Percentiles rank a stretch among this genome's conserved stretches.
Conservation (phyloP, 208 protist genomes). For the Crithidia brevicula region DNA sequence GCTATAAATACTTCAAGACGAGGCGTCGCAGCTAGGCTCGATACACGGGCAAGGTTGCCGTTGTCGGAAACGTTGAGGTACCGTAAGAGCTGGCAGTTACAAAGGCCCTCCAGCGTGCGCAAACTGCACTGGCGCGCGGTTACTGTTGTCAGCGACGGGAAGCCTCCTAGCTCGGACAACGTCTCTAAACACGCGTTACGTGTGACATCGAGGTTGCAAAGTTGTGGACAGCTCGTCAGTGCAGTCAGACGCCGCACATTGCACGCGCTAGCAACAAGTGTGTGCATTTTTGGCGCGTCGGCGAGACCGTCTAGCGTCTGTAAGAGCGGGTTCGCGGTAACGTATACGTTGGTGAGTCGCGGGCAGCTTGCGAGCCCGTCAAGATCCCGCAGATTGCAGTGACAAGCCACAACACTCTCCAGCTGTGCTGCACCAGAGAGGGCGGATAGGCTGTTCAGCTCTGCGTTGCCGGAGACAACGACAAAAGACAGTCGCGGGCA, state of each 20-base stretch:
- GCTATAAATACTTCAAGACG: background rate
- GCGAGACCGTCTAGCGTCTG: background rate
- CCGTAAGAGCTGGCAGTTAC: background rate
- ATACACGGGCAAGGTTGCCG: background rate
- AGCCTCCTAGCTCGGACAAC: background rate
- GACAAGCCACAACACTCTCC: too few relatives aligned
- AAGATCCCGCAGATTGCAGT: too few relatives aligned
- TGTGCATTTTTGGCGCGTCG: background rate
- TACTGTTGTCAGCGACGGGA: background rate
- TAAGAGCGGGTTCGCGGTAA: background rate
- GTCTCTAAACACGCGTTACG: background rate
- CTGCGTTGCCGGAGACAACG: background rate
- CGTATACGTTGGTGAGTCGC: background rate
- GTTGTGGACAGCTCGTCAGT: background rate
- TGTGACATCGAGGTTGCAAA: background rate
- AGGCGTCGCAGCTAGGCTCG: background rate
- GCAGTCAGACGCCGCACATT: background rate
- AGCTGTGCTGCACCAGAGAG: background rate
- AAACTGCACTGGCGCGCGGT: background rate
- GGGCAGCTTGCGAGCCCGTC: background rate
- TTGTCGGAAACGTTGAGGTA: background rate
- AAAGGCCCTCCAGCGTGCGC: background rate
- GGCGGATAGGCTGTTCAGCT: background rate
- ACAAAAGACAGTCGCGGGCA: background rate
- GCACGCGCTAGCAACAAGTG: background rate